phyloP scores from a whole-genome alignment of 2,329 filamentous ascomycete genomes.

The Bipolaris gigantea region DNA sequence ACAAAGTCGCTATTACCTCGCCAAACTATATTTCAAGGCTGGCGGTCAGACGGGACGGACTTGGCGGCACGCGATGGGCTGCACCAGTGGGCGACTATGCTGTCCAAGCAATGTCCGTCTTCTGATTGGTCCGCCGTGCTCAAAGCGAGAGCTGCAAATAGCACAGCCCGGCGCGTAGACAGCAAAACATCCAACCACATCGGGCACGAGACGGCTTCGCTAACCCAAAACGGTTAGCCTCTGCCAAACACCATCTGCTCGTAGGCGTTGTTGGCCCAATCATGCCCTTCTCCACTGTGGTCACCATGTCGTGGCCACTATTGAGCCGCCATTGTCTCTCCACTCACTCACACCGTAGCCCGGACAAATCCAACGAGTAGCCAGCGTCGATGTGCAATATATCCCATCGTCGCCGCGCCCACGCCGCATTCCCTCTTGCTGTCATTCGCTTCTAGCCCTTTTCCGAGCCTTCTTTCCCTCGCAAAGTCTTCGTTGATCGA shows the following conservation, averaged over 20 bases:
- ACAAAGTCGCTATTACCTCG: neutral
- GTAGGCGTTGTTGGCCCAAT: slow-evolving; percentile 31
- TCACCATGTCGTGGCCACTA: slow-evolving; percentile 40
- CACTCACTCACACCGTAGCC: slow-evolving; percentile 30
- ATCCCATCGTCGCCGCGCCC: slow-evolving; percentile 36
- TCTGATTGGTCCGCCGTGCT: slow-evolving; percentile 30
- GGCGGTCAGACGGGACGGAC: slow-evolving; percentile 7
- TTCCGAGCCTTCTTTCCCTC: slow-evolving; percentile 30
- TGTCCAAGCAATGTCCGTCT: slow-evolving; percentile 21
- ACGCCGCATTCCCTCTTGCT: slow-evolving; percentile 30
- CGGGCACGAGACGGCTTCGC: slow-evolving; percentile 25
- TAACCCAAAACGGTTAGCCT: slow-evolving; percentile 27
- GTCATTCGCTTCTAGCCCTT: slow-evolving; percentile 41
- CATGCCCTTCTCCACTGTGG: slow-evolving; percentile 21
- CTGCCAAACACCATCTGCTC: slow-evolving; percentile 21
- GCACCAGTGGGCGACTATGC: slow-evolving; percentile 33
- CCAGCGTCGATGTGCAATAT: slow-evolving; percentile 40
- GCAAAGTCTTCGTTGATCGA: slow-evolving; percentile 51
- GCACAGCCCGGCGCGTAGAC: slow-evolving; percentile 38
- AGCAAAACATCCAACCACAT: slow-evolving; percentile 36
- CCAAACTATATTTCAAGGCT: neutral
- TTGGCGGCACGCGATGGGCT: slow-evolving; percentile 5
- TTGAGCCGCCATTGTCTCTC: slow-evolving; percentile 39
- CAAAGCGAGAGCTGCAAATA: slow-evolving; percentile 35
- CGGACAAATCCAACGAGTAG: slow-evolving; percentile 25